A percentile compares a stretch with the other conserved stretches of the same genome.
phyloP scores from a whole-genome alignment of 2,329 filamentous ascomycete genomes.

The Mariannaea sp. region DNA sequence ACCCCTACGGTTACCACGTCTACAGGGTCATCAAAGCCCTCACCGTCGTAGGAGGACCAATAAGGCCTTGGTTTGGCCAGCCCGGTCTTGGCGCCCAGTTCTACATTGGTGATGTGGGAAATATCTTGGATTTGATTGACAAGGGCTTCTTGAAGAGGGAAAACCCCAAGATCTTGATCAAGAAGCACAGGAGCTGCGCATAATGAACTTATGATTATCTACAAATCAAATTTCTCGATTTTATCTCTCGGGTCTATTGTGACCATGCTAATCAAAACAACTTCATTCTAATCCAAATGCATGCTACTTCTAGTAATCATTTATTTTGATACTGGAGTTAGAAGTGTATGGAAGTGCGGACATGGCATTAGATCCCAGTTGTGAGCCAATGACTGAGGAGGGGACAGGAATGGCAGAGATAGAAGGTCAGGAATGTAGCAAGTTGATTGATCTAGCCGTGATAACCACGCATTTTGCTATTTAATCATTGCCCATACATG shows the following conservation, averaged over 20 bases:
- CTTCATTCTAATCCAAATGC: too few species aligned
- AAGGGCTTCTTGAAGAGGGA: conserved; percentile 26
- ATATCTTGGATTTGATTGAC: conserved; percentile 27
- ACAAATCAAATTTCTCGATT: background rate
- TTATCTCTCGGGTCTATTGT: background rate
- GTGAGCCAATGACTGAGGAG: too few species aligned
- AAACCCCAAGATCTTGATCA: conserved; percentile 24
- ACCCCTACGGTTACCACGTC: conserved; percentile 55
- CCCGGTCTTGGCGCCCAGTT: conserved; percentile 50
- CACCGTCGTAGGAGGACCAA: conserved; percentile 49
- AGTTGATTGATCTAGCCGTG: too few species aligned
- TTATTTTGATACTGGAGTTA: too few species aligned
- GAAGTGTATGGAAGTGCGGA: too few species aligned
- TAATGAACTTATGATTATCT: background rate
- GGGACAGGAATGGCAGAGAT: too few species aligned
- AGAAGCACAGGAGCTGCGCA: background rate
- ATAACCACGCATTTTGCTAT: too few species aligned
- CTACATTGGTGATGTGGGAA: conserved; percentile 37
- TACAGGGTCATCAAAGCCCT: conserved; percentile 51
- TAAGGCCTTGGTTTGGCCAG: conserved; percentile 56
- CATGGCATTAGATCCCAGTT: too few species aligned
- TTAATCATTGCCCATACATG: too few species aligned
- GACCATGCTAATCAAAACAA: too few species aligned
- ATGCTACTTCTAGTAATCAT: too few species aligned
- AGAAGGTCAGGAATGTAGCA: too few species aligned